Evolutionary conservation across 257 asterid species (phyloP).

Genomic region (Verbena officinalis): DNA sequence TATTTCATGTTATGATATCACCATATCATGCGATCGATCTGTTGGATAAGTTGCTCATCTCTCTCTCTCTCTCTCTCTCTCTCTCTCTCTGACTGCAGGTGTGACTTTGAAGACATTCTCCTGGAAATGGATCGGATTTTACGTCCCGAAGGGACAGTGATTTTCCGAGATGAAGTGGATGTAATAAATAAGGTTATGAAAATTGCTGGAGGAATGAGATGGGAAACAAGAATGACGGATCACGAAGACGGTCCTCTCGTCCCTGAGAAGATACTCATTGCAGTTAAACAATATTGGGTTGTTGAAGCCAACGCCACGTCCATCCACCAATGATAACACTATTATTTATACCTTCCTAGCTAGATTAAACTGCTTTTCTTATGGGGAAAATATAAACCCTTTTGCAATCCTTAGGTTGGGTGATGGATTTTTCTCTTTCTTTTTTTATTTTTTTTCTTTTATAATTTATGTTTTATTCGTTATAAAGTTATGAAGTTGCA

Average conservation of each 20-base stretch:
- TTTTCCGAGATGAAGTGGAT: conserved; percentile 80
- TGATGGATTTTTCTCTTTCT: conserved; percentile 5
- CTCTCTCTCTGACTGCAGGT: conserved; percentile 44
- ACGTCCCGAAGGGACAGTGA: conserved; percentile 79
- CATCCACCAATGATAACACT: conserved; percentile 42
- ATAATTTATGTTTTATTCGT: too few relatives aligned
- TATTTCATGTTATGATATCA: too few relatives aligned
- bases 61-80: too few relatives aligned
- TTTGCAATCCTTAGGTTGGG: conserved; percentile 7
- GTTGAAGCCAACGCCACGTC: conserved; percentile 41
- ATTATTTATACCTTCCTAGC: not conserved
- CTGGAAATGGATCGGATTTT: conserved; percentile 87
- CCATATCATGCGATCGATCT: too few relatives aligned
- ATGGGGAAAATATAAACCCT: not conserved
- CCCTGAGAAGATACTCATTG: conserved; percentile 79
- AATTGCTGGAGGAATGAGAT: conserved; percentile 75
- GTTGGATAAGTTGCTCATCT: too few relatives aligned
- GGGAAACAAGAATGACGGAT: conserved; percentile 75
- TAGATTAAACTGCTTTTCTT: conserved; percentile 15
- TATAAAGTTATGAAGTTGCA: not conserved
- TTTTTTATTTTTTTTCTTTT: too few relatives aligned
- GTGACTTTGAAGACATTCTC: conserved; percentile 81
- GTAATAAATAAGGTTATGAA: conserved; percentile 72
- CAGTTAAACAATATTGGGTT: conserved; percentile 71
- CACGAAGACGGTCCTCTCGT: conserved; percentile 95